Evolutionary conservation across 108 stramenopile genomes (phyloP).

Genomic region (Pelagomonas calceolata): DNA sequence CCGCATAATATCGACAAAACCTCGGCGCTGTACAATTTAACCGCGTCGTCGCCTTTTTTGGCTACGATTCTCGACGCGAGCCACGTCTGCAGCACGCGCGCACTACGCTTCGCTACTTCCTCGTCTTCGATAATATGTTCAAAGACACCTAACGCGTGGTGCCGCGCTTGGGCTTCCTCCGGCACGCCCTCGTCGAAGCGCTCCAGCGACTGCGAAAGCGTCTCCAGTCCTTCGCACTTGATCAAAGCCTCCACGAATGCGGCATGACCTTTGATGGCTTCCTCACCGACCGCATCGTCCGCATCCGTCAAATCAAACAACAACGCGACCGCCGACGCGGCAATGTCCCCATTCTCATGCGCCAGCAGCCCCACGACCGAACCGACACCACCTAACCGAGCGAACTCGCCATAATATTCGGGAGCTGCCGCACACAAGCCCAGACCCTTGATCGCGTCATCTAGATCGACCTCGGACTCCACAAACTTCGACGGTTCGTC

Average conservation of each 20-base stretch:
- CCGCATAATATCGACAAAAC: slow-evolving; percentile 20
- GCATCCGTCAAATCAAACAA: slow-evolving; percentile 36
- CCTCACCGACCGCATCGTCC: slow-evolving; percentile 19
- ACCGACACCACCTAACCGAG: slow-evolving; percentile 22
- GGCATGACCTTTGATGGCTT: slow-evolving; percentile 6
- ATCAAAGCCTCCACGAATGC: background rate
- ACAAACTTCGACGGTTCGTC: slow-evolving; percentile 39
- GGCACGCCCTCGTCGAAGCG: slow-evolving; percentile 31
- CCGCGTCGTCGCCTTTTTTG: slow-evolving; percentile 31
- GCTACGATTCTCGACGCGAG: slow-evolving; percentile 1
- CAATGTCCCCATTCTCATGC: slow-evolving; percentile 43
- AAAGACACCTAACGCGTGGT: slow-evolving; percentile 28
- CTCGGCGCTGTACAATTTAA: slow-evolving; percentile 35
- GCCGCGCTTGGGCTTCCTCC: slow-evolving; percentile 38
- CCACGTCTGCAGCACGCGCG: background rate
- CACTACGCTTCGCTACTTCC: no score
- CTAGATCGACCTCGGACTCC: slow-evolving; percentile 40
- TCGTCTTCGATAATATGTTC: slow-evolving; percentile 28
- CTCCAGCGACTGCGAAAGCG: slow-evolving; percentile 31
- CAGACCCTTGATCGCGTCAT: slow-evolving; percentile 27
- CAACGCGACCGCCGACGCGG: slow-evolving; percentile 25
- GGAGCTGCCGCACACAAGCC: slow-evolving; percentile 29
- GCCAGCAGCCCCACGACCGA: slow-evolving; percentile 34
- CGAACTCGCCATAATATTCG: slow-evolving; percentile 28
- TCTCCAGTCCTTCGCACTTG: slow-evolving; percentile 21